phyloP scores from a whole-genome alignment of 257 asterid genomes.

The Echium plantagineum region DNA sequence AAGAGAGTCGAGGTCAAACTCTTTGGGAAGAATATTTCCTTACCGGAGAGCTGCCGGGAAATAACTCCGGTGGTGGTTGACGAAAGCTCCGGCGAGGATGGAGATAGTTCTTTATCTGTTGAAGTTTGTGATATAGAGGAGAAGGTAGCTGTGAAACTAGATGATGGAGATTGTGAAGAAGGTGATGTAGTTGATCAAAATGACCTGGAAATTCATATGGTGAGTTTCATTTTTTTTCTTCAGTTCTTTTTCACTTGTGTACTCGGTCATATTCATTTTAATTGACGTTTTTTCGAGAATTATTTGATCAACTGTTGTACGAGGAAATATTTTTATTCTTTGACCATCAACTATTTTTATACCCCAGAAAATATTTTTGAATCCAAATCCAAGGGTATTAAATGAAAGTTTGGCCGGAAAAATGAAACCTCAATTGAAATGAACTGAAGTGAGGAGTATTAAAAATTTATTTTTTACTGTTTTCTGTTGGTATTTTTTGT shows the following conservation, averaged over 20 bases:
- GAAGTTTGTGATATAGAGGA: constrained; percentile 1
- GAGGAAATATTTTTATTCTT: no score
- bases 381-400: no score
- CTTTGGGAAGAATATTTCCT: constrained; percentile 57
- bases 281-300: no score
- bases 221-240: constrained; percentile 2
- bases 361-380: no score
- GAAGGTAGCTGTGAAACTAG: not conserved
- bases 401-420: no score
- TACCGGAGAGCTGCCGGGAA: constrained; percentile 29
- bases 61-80: not conserved
- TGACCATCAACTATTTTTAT: no score
- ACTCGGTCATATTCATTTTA: no score
- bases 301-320: no score
- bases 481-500: not conserved
- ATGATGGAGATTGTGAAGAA: not conserved
- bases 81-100: constrained; percentile 4
- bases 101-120: constrained; percentile 14
- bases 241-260: no score
- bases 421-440: no score
- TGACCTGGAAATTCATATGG: constrained; percentile 33
- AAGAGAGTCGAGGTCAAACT: constrained; percentile 62
- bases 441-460: no score
- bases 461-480: not conserved
- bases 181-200: constrained; percentile 19